phyloP scores from a whole-genome alignment of 2,329 filamentous ascomycete genomes.

The Fusarium armeniacum region DNA sequence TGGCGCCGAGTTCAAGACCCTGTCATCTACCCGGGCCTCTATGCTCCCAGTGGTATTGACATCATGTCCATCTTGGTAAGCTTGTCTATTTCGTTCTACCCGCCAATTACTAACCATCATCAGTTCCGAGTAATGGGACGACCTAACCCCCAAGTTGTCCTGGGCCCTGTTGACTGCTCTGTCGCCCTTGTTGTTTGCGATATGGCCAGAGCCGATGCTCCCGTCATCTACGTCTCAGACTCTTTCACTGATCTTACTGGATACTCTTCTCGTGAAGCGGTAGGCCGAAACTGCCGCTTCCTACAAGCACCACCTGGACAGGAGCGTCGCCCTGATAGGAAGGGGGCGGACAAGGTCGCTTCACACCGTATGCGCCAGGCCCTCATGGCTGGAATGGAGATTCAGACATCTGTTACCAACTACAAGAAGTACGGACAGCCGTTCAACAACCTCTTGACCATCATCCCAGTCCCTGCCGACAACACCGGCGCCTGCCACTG shows the following conservation, averaged over 20 bases:
- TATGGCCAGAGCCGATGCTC: conserved; percentile 77
- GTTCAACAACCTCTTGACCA: conserved; percentile 87
- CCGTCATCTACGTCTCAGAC: conserved; percentile 88
- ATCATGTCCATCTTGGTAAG: conserved; percentile 68
- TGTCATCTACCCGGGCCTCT: conserved; percentile 69
- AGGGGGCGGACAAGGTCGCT: conserved; percentile 61
- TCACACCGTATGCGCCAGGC: conserved; percentile 68
- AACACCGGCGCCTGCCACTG: conserved; percentile 76
- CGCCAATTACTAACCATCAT: conserved; percentile 25
- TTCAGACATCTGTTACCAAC: conserved; percentile 74
- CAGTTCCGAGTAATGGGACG: conserved; percentile 75
- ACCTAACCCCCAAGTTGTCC: conserved; percentile 80
- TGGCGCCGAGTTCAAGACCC: conserved; percentile 57
- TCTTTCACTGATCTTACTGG: conserved; percentile 84
- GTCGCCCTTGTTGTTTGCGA: conserved; percentile 89
- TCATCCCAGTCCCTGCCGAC: conserved; percentile 83
- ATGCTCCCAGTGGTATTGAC: conserved; percentile 68
- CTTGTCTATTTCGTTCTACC: not conserved
- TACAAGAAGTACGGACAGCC: conserved; percentile 84
- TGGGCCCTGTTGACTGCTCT: conserved; percentile 86
- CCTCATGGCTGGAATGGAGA: conserved; percentile 60
- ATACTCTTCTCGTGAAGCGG: conserved; percentile 79
- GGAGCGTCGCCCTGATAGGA: conserved; percentile 21
- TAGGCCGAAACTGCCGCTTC: conserved; percentile 87
- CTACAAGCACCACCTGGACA: conserved; percentile 79